Base-by-base conservation (phyloP, 225 moss, liverwort and hornwort species). In the Takakia lepidozioides region DNA sequence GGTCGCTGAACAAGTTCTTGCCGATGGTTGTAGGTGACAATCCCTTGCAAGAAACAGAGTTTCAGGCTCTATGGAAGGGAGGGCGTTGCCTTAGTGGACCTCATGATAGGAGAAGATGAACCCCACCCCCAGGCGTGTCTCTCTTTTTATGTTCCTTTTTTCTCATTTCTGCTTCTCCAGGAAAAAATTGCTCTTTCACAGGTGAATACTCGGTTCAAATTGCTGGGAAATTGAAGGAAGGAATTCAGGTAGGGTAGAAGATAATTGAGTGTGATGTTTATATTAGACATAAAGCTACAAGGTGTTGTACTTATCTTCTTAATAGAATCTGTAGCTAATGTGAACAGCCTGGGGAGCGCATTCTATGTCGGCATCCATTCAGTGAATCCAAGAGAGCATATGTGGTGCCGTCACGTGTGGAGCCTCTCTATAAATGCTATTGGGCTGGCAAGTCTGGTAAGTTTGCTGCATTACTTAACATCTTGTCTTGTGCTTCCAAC, bases 321-420 rank as follows among this genome's bases (percentile, higher is more conserved):
- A n/a, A 25, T 3, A 2, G n/a, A n/a, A n/a, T n/a, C n/a, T n/a
- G n/a, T n/a, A n/a, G n/a, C n/a, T n/a, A n/a, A n/a, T n/a, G n/a
- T n/a, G n/a, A n/a, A 70, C 81, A 95, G 95, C 73, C 80, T 59
- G 85, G 85, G 34, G 70, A 69, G 38, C 86, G 90, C 44, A 90
- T 98, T 56, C 71, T 98, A 41, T 98, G 90, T 73, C 86, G 95
- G 37, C 95, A 98, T 66, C 90, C 95, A 3, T 98, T 98, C 42
- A 78, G 73, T 66, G 95, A 98, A 69, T 82, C 87, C 0, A 90
- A 83, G 59, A 76, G 95, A 67, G 95, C 85, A 8, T 85, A 84
- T 63, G 90, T 98, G 34, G 78, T 87, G 49, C 90, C 95, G 62
- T 65, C 84, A 27, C 72, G 71, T 27, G 95, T 90, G 13, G 90